Evolutionary conservation across 495 filamentous ascomycete genomes (phyloP).

Genomic region (Pseudotulostoma volvatum): DNA sequence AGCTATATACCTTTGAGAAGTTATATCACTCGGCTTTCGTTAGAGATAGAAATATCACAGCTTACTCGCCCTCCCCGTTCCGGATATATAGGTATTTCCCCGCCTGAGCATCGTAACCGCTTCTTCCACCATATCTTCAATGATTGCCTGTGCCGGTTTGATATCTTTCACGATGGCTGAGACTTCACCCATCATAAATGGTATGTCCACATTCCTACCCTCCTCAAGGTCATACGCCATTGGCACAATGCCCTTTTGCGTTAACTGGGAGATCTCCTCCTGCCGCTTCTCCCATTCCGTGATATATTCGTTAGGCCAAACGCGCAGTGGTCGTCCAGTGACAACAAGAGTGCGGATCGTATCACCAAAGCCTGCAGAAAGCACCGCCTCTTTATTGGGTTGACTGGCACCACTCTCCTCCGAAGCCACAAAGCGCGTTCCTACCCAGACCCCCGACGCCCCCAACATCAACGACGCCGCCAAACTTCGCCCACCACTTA

Average conservation of each 20-base stretch:
- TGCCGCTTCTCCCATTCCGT: conserved; percentile 58
- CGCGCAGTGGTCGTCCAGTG: conserved; percentile 60
- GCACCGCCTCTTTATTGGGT: conserved; percentile 68
- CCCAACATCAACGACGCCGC: conserved; percentile 59
- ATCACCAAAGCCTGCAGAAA: conserved; percentile 53
- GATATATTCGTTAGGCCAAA: conserved; percentile 69
- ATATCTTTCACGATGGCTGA: conserved; percentile 57
- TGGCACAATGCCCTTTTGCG: conserved; percentile 56
- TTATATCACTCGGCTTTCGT: no score
- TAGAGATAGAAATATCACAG: conserved; percentile 9
- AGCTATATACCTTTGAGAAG: no score
- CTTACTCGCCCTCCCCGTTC: conserved; percentile 7
- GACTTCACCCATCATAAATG: conserved; percentile 90
- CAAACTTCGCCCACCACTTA: conserved; percentile 54
- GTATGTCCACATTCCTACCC: conserved; percentile 57
- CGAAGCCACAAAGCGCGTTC: conserved; percentile 70
- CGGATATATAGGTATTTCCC: conserved; percentile 23
- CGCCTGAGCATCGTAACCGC: conserved; percentile 50
- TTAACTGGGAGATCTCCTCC: conserved; percentile 55
- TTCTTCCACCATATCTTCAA: conserved; percentile 73
- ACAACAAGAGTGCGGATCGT: conserved; percentile 66
- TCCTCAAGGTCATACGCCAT: conserved; percentile 67
- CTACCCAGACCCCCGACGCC: conserved; percentile 64
- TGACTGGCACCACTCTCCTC: conserved; percentile 61
- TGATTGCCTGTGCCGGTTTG: conserved; percentile 64